Evolutionary conservation across 176 grass and related monocot species (phyloP).

Genomic region (Musa itinerans): DNA sequence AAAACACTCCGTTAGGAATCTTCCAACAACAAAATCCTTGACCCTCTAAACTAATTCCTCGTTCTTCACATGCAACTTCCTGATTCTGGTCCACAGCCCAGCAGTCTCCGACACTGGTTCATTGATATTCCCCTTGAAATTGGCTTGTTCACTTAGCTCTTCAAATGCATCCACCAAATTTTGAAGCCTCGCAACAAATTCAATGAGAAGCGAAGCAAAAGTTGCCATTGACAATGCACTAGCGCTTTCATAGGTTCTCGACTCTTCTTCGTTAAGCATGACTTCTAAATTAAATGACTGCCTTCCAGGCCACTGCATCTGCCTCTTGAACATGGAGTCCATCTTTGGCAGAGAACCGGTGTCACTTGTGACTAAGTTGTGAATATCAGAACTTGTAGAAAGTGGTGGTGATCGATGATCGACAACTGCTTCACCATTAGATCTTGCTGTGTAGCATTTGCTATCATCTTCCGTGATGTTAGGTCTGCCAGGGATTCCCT

Average conservation of each 20-base stretch:
- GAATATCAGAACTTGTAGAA: not conserved
- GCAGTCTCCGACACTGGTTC: slow-evolving; percentile 38
- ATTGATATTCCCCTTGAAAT: slow-evolving; percentile 59
- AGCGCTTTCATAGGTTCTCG: slow-evolving; percentile 81
- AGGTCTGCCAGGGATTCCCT: slow-evolving; percentile 24
- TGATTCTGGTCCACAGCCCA: slow-evolving; percentile 33
- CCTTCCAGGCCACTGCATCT: slow-evolving; percentile 58
- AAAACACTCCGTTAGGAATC: no score
- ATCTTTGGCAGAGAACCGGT: slow-evolving; percentile 44
- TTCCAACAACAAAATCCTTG: not conserved
- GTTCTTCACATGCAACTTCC: not conserved
- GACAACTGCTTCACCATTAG: not conserved
- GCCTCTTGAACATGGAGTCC: slow-evolving; percentile 29
- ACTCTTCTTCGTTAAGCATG: slow-evolving; percentile 40
- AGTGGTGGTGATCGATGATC: not conserved
- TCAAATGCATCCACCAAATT: slow-evolving; percentile 90
- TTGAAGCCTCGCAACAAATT: slow-evolving; percentile 82
- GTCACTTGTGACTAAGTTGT: slow-evolving; percentile 21
- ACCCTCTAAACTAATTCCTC: not conserved
- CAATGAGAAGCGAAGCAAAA: slow-evolving; percentile 80
- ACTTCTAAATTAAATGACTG: slow-evolving; percentile 53
- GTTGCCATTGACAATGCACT: slow-evolving; percentile 92
- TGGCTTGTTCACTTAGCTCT: slow-evolving; percentile 68
- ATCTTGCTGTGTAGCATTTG: not conserved
- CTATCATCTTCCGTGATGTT: slow-evolving; percentile 23